phyloP scores from a whole-genome alignment of 1,139 yeast genomes.

The Yamadazyma kanchanaburiensis region DNA sequence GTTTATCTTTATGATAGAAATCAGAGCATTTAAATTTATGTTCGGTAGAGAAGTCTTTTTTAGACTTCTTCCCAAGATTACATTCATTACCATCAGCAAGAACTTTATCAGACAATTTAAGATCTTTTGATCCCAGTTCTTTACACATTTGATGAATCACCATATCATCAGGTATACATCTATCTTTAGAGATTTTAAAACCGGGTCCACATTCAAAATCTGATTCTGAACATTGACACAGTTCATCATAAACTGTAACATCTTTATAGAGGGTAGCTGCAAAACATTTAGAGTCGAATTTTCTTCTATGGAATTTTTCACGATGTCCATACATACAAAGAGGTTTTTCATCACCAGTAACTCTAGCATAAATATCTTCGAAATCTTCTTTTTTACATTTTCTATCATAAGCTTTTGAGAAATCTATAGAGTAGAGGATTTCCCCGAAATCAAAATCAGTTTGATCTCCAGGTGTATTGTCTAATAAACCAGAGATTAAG shows the following conservation, averaged over 20 bases:
- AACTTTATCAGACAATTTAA: constrained; percentile 35
- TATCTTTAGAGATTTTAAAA: constrained; percentile 35
- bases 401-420: constrained; percentile 51
- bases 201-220: constrained; percentile 78
- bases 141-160: constrained; percentile 27
- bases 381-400: constrained; percentile 55
- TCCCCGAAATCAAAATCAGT: constrained; percentile 14
- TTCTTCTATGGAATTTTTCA: constrained; percentile 67
- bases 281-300: constrained; percentile 65
- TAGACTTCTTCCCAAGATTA: constrained; percentile 26
- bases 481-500: constrained; percentile 47
- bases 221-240: constrained; percentile 60
- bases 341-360: constrained; percentile 44
- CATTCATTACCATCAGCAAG: constrained; percentile 51
- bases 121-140: constrained; percentile 15
- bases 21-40: constrained; percentile 33
- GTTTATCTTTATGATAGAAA: constrained; percentile 9
- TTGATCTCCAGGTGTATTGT: constrained; percentile 16
- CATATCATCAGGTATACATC: constrained; percentile 54
- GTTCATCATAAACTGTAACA: constrained; percentile 49
- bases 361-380: constrained; percentile 67
- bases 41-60: constrained; percentile 22
- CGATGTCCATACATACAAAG: constrained; percentile 72
- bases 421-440: constrained; percentile 48
- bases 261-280: constrained; percentile 61